Base-by-base conservation (phyloP, 345 rosid species). In the Citrus inodora region DNA sequence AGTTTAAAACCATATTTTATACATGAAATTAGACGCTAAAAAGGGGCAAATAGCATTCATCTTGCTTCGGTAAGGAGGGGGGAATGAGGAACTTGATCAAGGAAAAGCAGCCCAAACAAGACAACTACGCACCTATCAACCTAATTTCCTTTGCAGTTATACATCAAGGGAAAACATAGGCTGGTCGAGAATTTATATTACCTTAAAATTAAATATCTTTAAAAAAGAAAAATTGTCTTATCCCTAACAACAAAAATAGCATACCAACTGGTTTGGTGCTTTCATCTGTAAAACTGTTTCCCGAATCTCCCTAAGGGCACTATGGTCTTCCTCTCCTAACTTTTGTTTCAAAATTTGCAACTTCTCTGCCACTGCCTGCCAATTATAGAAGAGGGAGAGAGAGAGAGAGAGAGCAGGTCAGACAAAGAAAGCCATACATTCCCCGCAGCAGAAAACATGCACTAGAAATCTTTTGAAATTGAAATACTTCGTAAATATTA, bases 191-290 rank as follows among this genome's bases (percentile, higher is more conserved):
- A 71, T 46, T 59, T 62, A 64, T 77, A 64, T 27, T 59, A 63
- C 19, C 11, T 5, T 40, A 38, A 37, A 37, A 76, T 27, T 46
- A 13, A 17, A 70, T 4, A 22, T 38, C 25, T 32, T 56, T 35
- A 32, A 60, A 17, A 76, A 78, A 65, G 58, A 35, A 56, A 32
- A 65, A 19, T 27, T 6, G 58, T 37, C 13, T 51, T 14, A 32
- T 65, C 28, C 46, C 67, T 55, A 38, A 22, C 4, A 56, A 38
- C 35, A 75, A 30, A 78, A 79, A 40, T 65, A 77, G 71, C 87
- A 76, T 89, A 94, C 99, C 94, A 96, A 79, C 76, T 92, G 86
- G 67, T 87, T 60, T 19, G 98, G 98, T 68, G 98, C 92, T 27
- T 71, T 83, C 83, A 96, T 83, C 82, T 84, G 84, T 82, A 92